Conservation (phyloP, 352 stramenopile species). For the Blastocystis hominis region DNA sequence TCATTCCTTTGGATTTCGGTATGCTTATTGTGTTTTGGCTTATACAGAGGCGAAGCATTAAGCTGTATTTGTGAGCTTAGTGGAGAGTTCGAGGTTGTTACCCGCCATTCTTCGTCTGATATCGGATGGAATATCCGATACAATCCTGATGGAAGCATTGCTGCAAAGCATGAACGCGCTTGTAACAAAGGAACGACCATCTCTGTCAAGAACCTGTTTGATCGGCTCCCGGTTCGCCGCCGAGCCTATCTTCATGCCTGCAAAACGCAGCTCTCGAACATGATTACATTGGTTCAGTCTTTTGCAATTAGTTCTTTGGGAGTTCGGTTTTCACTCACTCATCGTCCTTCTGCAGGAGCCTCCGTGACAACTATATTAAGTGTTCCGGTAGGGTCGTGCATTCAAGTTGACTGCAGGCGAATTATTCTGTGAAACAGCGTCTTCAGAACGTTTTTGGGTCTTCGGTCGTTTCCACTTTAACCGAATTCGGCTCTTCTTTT, state of each 20-base stretch:
- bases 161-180: slow-evolving; percentile 4
- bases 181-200: slow-evolving; percentile 81
- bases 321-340: slow-evolving; percentile 63
- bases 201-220: slow-evolving; percentile 80
- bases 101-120: slow-evolving; percentile 68
- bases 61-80: slow-evolving; percentile 83
- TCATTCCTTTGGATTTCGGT: slow-evolving; percentile 83
- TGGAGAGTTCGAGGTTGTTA: slow-evolving; percentile 74
- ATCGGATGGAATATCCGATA: slow-evolving; percentile 77
- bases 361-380: not conserved
- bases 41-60: slow-evolving; percentile 78
- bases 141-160: slow-evolving; percentile 67
- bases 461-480: not conserved
- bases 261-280: slow-evolving; percentile 80
- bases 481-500: slow-evolving; percentile 46
- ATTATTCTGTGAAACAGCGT: slow-evolving; percentile 35
- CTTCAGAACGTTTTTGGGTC: not conserved
- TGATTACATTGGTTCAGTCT: slow-evolving; percentile 76
- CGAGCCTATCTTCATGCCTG: slow-evolving; percentile 82
- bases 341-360: slow-evolving; percentile 10
- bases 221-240: slow-evolving; percentile 78
- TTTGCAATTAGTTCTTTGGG: slow-evolving; percentile 66
- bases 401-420: not conserved
- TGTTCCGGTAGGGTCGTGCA: not conserved
- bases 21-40: not conserved